Evolutionary conservation across 768 basidiomycete species (phyloP), one percentile per base, ranked within the genome.

Genomic region (Neoboletus magnificus): DNA sequence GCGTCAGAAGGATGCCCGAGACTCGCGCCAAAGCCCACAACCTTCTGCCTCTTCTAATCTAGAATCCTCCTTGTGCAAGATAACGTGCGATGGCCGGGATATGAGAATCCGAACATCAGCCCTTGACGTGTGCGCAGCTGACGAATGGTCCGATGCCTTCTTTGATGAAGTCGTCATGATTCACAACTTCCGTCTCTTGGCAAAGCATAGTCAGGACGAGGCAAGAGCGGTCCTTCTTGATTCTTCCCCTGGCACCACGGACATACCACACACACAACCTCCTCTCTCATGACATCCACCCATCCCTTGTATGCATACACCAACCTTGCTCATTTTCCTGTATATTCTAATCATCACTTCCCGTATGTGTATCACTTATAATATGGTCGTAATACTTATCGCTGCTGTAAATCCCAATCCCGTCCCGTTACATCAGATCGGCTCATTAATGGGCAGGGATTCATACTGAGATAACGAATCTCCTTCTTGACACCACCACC

Each of bases 141-240:
- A 79, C 55, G 76, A 80, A 50, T 86, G 84, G 83, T 80, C 82
- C 12, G 84, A 86, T 66, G 62, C 74, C 50, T 79, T 84, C 66
- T 84, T 85, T 54, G 82, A 85, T 55, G 81, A 83, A 62, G 77
- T 85, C 29, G 71, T 83, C 50, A 80, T 82, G 80, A 76, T 84
- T 64, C 73, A 81, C 68, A 77, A 83, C 57, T 82, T 78, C 61
- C 69, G 70, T 50, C 70, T 71, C 52, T 68, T 71, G 62, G 70
- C 71, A 47, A 71, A 65, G 63, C 70, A 73, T 35, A 71, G 71
- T 62, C 71, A 73, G 52, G 70, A 73, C 58, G 70, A 71, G 42
- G 70, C 70, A 55, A 71, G 62, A 61, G 67, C 58, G 2, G 54
- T 59, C 36, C 62, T 63, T 61, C 58, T 62, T 60, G 64, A 62